These are phyloP conservation scores for Suhomyces wounanorum DNA, from an alignment of 1,139 yeast genomes.

Conservation along the genomic window DNA sequence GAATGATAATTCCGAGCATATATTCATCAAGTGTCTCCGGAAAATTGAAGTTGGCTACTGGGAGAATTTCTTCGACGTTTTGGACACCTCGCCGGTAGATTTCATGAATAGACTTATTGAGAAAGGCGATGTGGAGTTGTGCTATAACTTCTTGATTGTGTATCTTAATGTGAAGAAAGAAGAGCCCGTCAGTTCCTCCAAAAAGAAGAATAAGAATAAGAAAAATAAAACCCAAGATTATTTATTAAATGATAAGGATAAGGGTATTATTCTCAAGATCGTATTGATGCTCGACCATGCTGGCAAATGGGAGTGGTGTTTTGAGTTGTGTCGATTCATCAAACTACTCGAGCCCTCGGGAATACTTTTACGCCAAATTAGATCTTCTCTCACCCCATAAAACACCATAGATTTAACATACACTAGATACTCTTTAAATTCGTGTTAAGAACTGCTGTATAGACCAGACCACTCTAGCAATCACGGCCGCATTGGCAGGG, in stretches of 20 bases:
- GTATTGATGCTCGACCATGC: slow-evolving; percentile 36
- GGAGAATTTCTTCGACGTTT: slow-evolving; percentile 37
- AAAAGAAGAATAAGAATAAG: slow-evolving; percentile 4
- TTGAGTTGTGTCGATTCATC: slow-evolving; percentile 48
- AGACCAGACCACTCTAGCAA: too few species aligned
- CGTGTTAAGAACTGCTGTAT: neutral
- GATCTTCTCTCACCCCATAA: neutral
- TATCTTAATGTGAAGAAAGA: slow-evolving; percentile 45
- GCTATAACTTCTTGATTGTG: slow-evolving; percentile 45
- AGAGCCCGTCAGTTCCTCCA: slow-evolving; percentile 14
- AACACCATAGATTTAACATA: neutral
- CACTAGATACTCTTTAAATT: too few species aligned
- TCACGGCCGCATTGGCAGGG: too few species aligned
- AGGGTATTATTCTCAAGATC: slow-evolving; percentile 36
- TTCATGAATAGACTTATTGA: slow-evolving; percentile 42
- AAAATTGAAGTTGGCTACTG: slow-evolving; percentile 47
- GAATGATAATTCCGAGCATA: slow-evolving; percentile 30
- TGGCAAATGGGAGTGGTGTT: slow-evolving; percentile 48
- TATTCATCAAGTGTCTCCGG: slow-evolving; percentile 45
- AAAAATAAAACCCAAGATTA: slow-evolving; percentile 2
- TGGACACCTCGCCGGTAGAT: slow-evolving; percentile 39
- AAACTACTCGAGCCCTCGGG: slow-evolving; percentile 46
- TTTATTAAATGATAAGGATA: slow-evolving; percentile 32
- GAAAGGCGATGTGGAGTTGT: slow-evolving; percentile 38
- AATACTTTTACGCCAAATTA: slow-evolving; percentile 23